Evolutionary conservation across 2,329 filamentous ascomycete species (phyloP), one percentile per base, ranked within the genome.

Genomic region (Botrytis medusae): DNA sequence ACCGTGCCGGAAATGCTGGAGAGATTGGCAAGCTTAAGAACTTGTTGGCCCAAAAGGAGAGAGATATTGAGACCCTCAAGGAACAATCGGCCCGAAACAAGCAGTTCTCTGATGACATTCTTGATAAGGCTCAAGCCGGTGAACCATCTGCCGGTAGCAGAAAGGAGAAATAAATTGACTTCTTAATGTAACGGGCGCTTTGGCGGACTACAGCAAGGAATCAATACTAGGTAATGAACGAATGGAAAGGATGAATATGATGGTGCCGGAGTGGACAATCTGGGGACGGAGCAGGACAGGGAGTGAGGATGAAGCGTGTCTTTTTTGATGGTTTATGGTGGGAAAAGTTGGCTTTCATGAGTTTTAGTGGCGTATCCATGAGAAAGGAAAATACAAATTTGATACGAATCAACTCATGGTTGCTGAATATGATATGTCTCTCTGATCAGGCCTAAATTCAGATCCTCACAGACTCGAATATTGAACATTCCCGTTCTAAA

Each of bases 1-100:
- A 90, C 75, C 86, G 90, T 72, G 89, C 91, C 71, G 93, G 93
- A 74, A 89, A 92, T 80, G 87, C 92, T 74, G 93, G 91, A 75
- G 92, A 97, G 85, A 89, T 98, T 76, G 88, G 87, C 71, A 83
- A 84, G 73, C 87, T 95, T 75, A 90, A 86, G 84, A 86, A 91
- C 82, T 84, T 92, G 81, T 83, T 93, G 71, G 88, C 84, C 75
- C 87, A 89, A 83, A 95, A 94, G 86, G 92, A 98, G 77, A 88
- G 88, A 77, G 94, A 98, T 80, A 89, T 98, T 78, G 89, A 92
- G 84, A 72, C 61, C 22, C 70, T 72, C 60, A 67, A 72, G 46
- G 61, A 34, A 32, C 70, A 72, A 67, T 57, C 65, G 16, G 65
- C 65, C 14, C 57, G 65, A 69, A 97, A 88, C 96, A 99, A 69